Evolutionary conservation across 148 eudicot genomes (phyloP), one percentile per base, ranked within the genome.

Genomic region (Silene conica): DNA sequence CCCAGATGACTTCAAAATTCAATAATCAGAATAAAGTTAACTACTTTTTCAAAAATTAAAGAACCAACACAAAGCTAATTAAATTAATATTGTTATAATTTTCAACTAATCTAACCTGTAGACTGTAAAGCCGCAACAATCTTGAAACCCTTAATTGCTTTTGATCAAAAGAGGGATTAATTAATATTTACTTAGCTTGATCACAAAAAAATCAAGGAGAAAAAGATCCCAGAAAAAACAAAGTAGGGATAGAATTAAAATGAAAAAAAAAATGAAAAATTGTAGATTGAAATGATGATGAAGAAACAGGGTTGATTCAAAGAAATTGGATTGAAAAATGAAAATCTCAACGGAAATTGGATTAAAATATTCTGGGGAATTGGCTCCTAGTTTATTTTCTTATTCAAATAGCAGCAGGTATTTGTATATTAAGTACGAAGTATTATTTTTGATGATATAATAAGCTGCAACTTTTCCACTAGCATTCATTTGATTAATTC

Each of bases 131-230:
- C 55, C 14, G 72, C 6, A n/a, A 71, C 67, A 60, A 43, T 67
- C n/a, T 26, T 73, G 62, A 45, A 66, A 23, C 67, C 61, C 34
- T 69, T 46, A 73, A 67, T 60, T 34, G 5, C 16, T 58, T 46
- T 13, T 69, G 69, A 69, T 79, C 16, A 60, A 43, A 56, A 4
- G 20, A 76, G 31, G 38, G 43, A n/a, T 38, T 38, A 38, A 62
- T 31, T 54, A 38, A 2, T 15, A 19, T 4, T 22, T 55, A 46
- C 45, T 23, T 23, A 69, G 58, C 21, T 23, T 18, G 48, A 52
- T 55, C 38, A 52, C 14, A 26, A 18, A 18, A 26, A 66, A 10
- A 26, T 19, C 21, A 8, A 38, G 64, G 54, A n/a, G 31, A 28
- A 63, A 54, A 43, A 63, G 10, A 63, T 45, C 45, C 19, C 8